Conservation (phyloP, 176 grass and related monocot species). For the Eremochloa ophiuroides region DNA sequence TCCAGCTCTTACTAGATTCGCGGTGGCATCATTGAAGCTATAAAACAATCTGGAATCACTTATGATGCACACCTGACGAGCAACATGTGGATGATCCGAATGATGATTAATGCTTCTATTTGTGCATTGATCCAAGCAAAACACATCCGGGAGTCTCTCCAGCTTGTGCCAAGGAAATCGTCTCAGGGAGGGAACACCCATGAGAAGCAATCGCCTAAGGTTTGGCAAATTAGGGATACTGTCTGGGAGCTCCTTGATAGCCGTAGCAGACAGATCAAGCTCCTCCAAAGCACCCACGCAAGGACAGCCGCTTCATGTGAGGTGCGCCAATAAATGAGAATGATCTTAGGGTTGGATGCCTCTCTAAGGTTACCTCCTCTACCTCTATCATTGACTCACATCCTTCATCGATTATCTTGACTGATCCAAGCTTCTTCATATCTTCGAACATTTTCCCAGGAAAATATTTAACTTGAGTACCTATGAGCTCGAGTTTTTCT, state of each 20-base stretch:
- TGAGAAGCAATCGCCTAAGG: neutral
- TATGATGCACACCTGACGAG: neutral
- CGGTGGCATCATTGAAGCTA: fast-evolving
- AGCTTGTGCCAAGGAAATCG: constrained; percentile 35
- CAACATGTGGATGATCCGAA: neutral
- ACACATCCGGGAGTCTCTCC: neutral
- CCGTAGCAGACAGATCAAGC: neutral
- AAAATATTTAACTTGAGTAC: neutral
- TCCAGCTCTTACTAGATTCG: fast-evolving
- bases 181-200: neutral
- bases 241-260: neutral
- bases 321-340: neutral
- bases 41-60: neutral
- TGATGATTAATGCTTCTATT: neutral
- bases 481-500: neutral
- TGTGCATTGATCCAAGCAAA: neutral
- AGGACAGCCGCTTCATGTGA: neutral
- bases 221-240: neutral
- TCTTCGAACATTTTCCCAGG: neutral
- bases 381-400: too few species aligned
- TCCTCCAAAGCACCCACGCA: neutral
- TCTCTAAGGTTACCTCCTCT: too few species aligned
- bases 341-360: neutral
- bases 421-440: neutral
- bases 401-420: constrained; percentile 16